Percentiles rank a stretch among this genome's conserved stretches.
Conservation (phyloP, 495 filamentous ascomycete species). For the Cairneyella variabilis region DNA sequence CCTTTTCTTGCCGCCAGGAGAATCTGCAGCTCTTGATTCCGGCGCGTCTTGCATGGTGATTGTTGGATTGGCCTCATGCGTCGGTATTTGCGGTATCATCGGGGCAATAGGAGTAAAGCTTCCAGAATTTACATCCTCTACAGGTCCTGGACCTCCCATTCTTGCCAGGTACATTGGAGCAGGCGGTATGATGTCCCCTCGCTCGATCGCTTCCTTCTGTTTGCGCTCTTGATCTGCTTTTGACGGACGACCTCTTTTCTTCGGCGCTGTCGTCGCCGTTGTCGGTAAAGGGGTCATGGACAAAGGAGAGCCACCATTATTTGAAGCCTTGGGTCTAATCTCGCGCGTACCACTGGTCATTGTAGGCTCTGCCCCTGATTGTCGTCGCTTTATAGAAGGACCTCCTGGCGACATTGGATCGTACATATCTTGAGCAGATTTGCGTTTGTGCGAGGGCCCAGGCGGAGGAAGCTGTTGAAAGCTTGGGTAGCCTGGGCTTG, state of each 20-base stretch:
- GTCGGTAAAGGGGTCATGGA: constrained; percentile 7
- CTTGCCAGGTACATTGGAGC: background rate
- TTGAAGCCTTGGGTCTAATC: constrained; percentile 22
- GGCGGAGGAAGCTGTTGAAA: background rate
- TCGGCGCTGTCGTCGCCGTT: constrained; percentile 36
- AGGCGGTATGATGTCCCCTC: constrained; percentile 20
- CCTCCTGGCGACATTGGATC: constrained; percentile 4
- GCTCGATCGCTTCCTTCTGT: constrained; percentile 42
- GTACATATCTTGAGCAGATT: constrained; percentile 9
- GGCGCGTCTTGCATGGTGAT: no score
- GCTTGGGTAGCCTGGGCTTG: constrained; percentile 4
- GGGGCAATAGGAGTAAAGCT: constrained; percentile 12
- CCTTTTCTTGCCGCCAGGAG: background rate
- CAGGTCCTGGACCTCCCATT: constrained; percentile 1
- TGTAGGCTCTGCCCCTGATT: constrained; percentile 15
- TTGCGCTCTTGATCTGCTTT: constrained; percentile 52
- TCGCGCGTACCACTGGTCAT: constrained; percentile 1
- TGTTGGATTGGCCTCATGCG: background rate
- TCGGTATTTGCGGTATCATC: background rate
- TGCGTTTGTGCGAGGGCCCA: constrained; percentile 17
- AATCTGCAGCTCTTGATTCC: no score
- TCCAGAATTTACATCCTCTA: background rate
- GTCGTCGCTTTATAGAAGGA: constrained; percentile 18
- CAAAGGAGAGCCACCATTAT: constrained; percentile 14
- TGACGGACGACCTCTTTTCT: constrained; percentile 57